Percentiles rank a stretch among this genome's conserved stretches.
phyloP scores from a whole-genome alignment of 2,329 filamentous ascomycete species.

The Paecilomyces dactylethromorphus region DNA sequence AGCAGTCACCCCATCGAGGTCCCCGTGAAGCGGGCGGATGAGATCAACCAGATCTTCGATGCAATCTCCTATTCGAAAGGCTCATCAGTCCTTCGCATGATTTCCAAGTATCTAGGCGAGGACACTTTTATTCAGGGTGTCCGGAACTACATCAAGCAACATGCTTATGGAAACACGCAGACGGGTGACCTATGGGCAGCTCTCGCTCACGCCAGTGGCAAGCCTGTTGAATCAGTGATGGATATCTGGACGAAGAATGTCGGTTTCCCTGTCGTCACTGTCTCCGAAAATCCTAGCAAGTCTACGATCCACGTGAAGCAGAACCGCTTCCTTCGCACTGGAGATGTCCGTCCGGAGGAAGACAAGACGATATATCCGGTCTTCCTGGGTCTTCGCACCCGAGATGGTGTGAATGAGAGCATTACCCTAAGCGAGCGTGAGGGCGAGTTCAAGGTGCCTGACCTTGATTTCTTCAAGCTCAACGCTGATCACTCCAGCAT shows the following conservation, averaged over 20 bases:
- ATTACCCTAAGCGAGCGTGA: slow-evolving; percentile 69
- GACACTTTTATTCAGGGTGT: slow-evolving; percentile 90
- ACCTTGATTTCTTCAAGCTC: slow-evolving; percentile 88
- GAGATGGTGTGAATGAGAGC: slow-evolving; percentile 72
- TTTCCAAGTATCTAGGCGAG: slow-evolving; percentile 90
- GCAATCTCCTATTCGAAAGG: slow-evolving; percentile 97
- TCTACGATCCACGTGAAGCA: slow-evolving; percentile 82
- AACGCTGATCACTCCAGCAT: slow-evolving; percentile 92
- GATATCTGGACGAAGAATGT: slow-evolving; percentile 96
- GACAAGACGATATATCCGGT: slow-evolving; percentile 84
- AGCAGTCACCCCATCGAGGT: slow-evolving; percentile 97
- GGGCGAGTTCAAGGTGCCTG: slow-evolving; percentile 67
- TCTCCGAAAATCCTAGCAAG: slow-evolving; percentile 66
- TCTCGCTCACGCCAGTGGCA: slow-evolving; percentile 80
- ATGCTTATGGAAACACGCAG: slow-evolving; percentile 91
- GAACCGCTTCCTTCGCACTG: slow-evolving; percentile 88
- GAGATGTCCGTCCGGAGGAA: slow-evolving; percentile 88
- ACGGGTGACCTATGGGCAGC: slow-evolving; percentile 88
- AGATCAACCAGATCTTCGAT: slow-evolving; percentile 98
- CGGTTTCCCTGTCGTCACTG: slow-evolving; percentile 83
- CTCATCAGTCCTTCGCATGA: slow-evolving; percentile 93
- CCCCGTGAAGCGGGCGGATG: slow-evolving; percentile 87
- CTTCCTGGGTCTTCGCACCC: slow-evolving; percentile 77
- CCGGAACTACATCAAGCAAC: slow-evolving; percentile 84
- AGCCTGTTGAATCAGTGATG: slow-evolving; percentile 85